phyloP scores from a whole-genome alignment of 495 filamentous ascomycete genomes.

The Massariosphaeria phaeospora region DNA sequence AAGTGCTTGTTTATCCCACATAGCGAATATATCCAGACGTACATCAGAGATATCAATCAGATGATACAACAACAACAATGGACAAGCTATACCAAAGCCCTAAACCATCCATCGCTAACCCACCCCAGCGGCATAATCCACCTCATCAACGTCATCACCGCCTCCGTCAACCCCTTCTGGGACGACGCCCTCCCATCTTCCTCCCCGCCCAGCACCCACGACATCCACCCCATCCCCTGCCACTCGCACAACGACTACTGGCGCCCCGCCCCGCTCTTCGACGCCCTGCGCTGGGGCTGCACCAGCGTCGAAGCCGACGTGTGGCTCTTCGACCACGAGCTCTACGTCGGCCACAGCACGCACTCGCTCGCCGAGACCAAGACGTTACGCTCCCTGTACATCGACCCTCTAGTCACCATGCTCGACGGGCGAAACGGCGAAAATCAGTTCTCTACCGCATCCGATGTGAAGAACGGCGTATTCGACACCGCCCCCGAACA shows the following conservation, averaged over 20 bases:
- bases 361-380: slow-evolving; percentile 33
- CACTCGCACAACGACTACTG: slow-evolving; percentile 93
- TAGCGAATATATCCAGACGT: too few species aligned
- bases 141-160: slow-evolving; percentile 49
- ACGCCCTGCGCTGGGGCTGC: slow-evolving; percentile 63
- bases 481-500: slow-evolving; percentile 35
- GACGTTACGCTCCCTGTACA: slow-evolving; percentile 38
- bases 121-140: slow-evolving; percentile 36
- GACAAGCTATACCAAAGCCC: too few species aligned
- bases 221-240: slow-evolving; percentile 62
- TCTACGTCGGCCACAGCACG: slow-evolving; percentile 45
- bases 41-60: too few species aligned
- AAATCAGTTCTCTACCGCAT: slow-evolving; percentile 16
- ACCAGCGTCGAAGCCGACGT: slow-evolving; percentile 79
- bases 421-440: slow-evolving; percentile 34
- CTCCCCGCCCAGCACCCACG: slow-evolving; percentile 56
- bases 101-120: neutral
- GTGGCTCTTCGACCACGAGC: slow-evolving; percentile 58
- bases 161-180: slow-evolving; percentile 52
- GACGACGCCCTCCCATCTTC: slow-evolving; percentile 53
- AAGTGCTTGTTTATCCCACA: slow-evolving; percentile 13
- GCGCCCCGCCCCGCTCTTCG: slow-evolving; percentile 68
- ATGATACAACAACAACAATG: too few species aligned
- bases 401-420: slow-evolving; percentile 37
- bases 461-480: slow-evolving; percentile 30